Conservation (phyloP, 2,329 filamentous ascomycete species). For the Fusarium acutatum region DNA sequence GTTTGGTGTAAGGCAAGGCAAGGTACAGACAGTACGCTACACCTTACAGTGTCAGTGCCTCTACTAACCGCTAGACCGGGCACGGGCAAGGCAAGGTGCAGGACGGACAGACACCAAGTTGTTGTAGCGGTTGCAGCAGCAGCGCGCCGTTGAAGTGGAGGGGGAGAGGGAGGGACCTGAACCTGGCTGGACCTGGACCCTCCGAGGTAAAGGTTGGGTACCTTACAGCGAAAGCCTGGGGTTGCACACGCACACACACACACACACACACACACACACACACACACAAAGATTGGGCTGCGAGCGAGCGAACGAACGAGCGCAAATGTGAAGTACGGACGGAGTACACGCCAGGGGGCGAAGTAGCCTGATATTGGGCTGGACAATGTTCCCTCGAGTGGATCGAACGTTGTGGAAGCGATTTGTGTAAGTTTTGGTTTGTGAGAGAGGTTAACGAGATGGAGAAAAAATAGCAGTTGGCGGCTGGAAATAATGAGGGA, state of each 20-base stretch:
- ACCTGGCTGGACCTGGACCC: slow-evolving; percentile 11
- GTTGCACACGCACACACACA: not conserved
- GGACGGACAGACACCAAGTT: not conserved
- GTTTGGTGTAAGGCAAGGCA: slow-evolving; percentile 5
- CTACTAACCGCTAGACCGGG: slow-evolving; percentile 19
- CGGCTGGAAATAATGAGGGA: not conserved
- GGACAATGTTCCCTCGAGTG: slow-evolving; percentile 8
- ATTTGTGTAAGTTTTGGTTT: slow-evolving; percentile 21
- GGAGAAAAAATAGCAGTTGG: not conserved
- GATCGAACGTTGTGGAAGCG: slow-evolving; percentile 30
- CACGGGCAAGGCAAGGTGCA: slow-evolving; percentile 4
- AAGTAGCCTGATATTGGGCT: slow-evolving; percentile 4
- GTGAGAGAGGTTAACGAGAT: not conserved
- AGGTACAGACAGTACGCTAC: not conserved
- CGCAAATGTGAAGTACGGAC: not conserved
- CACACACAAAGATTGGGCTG: not conserved
- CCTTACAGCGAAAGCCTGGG: slow-evolving; percentile 33
- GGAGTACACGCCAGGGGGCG: slow-evolving; percentile 15
- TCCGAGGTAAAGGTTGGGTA: slow-evolving; percentile 21
- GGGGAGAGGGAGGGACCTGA: not conserved
- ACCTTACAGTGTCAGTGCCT: slow-evolving; percentile 1
- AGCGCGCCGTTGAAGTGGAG: slow-evolving; percentile 31
- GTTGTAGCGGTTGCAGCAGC: slow-evolving; percentile 10
- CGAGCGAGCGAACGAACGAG: not conserved
- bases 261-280: too few species aligned